Evolutionary conservation across 495 filamentous ascomycete species (phyloP), one percentile per base, ranked within the genome.

Genomic region (Penicillium coprophilum): DNA sequence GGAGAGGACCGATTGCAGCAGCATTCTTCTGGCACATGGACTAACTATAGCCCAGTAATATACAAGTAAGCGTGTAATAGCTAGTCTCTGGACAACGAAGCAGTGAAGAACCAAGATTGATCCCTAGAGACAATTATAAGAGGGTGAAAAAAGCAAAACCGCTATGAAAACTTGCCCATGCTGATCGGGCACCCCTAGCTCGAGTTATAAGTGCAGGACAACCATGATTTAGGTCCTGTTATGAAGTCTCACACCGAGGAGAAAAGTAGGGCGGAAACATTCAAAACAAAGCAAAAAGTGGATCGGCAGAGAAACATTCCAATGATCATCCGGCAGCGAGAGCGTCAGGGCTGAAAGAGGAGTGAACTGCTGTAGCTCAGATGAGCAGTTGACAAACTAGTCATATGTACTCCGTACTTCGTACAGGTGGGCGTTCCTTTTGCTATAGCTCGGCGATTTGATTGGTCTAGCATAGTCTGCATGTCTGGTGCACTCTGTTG

Each of bases 401-500:
- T n/a, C n/a, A n/a, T n/a, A n/a, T n/a, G n/a, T n/a, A n/a, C n/a
- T n/a, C n/a, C 3, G 24, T 27, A 4, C 24, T 27, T 5, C 7
- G 24, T 27, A 32, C 12, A 57, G 41, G 40, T 20, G 34, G 11
- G 20, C 23, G 6, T 36, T 38, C 27, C 34, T n/a, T n/a, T 17
- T 43, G 53, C 32, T 17, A 21, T 13, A 8, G 19, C 10, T 20
- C 6, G 27, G 34, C 23, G 5, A 1, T 43, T 49, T 61, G 53
- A 63, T 63, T 63, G 61, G 31, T 43, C 6, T 30, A n/a, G 6
- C 9, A 9, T 17, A 11, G 28, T 19, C 24, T 55, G 34, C 45
- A 49, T 54, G 21, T 41, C 45, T 45, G 30, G 27, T 45, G 23
- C n/a, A 39, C 41, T 34, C 20, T 12, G 38, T 17, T 30, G 52